Percentiles rank a stretch among this genome's conserved stretches.
These are phyloP conservation scores for Penicillium manginii DNA, from an alignment of 495 filamentous ascomycete species.

Conservation along the genomic window DNA sequence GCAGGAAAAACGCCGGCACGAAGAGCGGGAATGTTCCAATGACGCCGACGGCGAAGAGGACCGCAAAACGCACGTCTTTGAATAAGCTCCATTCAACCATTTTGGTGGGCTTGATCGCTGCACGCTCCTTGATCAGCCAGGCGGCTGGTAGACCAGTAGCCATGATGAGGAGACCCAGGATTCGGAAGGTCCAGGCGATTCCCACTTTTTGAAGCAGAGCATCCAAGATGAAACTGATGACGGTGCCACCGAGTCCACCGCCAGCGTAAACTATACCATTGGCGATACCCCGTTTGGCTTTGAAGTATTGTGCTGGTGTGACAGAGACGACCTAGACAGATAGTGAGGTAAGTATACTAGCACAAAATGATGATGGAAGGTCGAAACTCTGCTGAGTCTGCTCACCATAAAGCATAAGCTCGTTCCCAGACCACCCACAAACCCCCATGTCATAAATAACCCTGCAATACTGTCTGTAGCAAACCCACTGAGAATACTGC, in stretches of 20 bases:
- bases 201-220: slow-evolving; percentile 49
- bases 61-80: slow-evolving; percentile 50
- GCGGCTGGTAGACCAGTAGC: slow-evolving; percentile 60
- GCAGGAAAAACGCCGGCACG: slow-evolving; percentile 64
- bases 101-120: slow-evolving; percentile 40
- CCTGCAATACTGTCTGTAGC: slow-evolving; percentile 50
- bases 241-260: slow-evolving; percentile 56
- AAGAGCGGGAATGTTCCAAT: slow-evolving; percentile 65
- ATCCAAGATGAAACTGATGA: slow-evolving; percentile 54
- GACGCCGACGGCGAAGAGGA: slow-evolving; percentile 56
- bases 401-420: slow-evolving; percentile 38
- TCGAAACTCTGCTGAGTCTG: not conserved
- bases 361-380: too few relatives aligned
- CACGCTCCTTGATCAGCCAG: slow-evolving; percentile 58
- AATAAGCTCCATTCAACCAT: slow-evolving; percentile 60
- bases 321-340: slow-evolving; percentile 45
- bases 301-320: slow-evolving; percentile 60
- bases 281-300: slow-evolving; percentile 54
- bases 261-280: slow-evolving; percentile 60
- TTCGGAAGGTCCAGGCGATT: slow-evolving; percentile 58
- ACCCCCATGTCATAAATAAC: slow-evolving; percentile 58
- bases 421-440: slow-evolving; percentile 57
- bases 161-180: slow-evolving; percentile 51
- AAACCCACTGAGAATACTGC: slow-evolving; percentile 55
- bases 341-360: slow-evolving; percentile 31